Percentiles rank a stretch among this genome's conserved stretches.
Evolutionary conservation across 2,329 filamentous ascomycete species (phyloP).

Genomic region (Fusarium marasasianum): DNA sequence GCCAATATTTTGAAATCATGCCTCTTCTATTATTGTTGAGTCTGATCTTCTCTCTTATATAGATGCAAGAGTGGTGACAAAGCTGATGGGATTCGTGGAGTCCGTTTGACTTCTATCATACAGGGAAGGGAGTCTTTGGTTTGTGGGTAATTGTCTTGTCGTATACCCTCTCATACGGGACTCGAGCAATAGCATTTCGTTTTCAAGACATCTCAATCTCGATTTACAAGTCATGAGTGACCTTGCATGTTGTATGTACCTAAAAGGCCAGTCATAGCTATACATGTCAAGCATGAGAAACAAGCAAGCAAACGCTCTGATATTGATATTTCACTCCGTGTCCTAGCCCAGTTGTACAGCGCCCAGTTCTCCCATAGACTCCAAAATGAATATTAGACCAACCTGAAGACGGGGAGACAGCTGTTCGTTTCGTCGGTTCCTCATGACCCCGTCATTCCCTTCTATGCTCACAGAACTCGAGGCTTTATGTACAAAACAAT

Average conservation of each 20-base stretch:
- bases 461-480: slow-evolving; percentile 9
- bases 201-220: slow-evolving; percentile 2
- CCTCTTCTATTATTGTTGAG: slow-evolving; percentile 16
- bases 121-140: slow-evolving; percentile 38
- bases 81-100: not conserved
- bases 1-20: slow-evolving; percentile 19
- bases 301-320: slow-evolving; percentile 20
- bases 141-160: slow-evolving; percentile 33
- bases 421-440: slow-evolving; percentile 10
- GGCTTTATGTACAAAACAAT: slow-evolving; percentile 24
- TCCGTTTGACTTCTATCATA: slow-evolving; percentile 22
- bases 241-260: not conserved
- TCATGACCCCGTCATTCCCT: slow-evolving; percentile 8
- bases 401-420: slow-evolving; percentile 1
- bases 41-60: slow-evolving; percentile 31
- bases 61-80: slow-evolving; percentile 17
- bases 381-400: slow-evolving; percentile 24
- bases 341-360: slow-evolving; percentile 35
- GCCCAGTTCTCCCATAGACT: slow-evolving; percentile 27
- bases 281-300: not conserved
- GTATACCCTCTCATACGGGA: slow-evolving; percentile 38
- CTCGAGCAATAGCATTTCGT: slow-evolving; percentile 2
- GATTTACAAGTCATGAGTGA: not conserved
- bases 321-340: slow-evolving; percentile 22
- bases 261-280: not conserved